These are phyloP conservation scores for Inga oerstediana DNA, from an alignment of 306 rosid genomes.

Conservation along the genomic window DNA sequence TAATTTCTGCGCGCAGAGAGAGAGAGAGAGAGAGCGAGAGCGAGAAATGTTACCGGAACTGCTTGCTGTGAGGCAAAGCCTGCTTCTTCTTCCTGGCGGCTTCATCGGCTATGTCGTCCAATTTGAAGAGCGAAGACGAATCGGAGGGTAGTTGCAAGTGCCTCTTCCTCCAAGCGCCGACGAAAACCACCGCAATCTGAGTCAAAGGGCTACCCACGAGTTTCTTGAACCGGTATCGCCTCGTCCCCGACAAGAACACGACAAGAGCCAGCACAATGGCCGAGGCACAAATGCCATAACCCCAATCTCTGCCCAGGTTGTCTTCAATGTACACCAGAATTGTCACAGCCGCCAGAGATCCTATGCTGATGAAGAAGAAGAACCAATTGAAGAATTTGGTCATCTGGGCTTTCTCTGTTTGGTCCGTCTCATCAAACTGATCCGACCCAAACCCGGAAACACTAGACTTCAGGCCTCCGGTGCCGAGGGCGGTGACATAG, in stretches of 20 bases:
- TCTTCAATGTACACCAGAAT: conserved; percentile 77
- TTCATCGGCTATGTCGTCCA: conserved; percentile 41
- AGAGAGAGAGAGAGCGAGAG: background rate
- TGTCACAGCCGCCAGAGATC: conserved; percentile 72
- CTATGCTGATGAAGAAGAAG: conserved; percentile 81
- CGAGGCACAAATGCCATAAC: conserved; percentile 74
- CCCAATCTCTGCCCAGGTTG: conserved; percentile 77
- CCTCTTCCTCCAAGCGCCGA: conserved; percentile 71
- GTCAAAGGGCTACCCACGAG: conserved; percentile 82
- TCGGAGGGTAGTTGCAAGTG: conserved; percentile 59
- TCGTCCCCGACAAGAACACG: conserved; percentile 69
- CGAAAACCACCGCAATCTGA: conserved; percentile 66
- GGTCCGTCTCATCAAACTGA: conserved; percentile 71
- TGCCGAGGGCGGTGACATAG: conserved; percentile 77
- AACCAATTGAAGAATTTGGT: conserved; percentile 81
- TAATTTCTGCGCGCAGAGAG: background rate
- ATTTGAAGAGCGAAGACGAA: conserved; percentile 44
- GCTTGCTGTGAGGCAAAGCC: conserved; percentile 64
- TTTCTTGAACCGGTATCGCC: conserved; percentile 69
- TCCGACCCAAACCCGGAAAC: conserved; percentile 91
- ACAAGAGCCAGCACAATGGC: conserved; percentile 54
- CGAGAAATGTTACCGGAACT: conserved; percentile 55
- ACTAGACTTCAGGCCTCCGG: conserved; percentile 85
- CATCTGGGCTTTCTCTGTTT: conserved; percentile 58
- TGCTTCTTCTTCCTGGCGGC: conserved; percentile 52